Percentiles rank a stretch among this genome's conserved stretches.
Evolutionary conservation across 495 filamentous ascomycete genomes (phyloP).

Genomic region (Daldinia loculata): DNA sequence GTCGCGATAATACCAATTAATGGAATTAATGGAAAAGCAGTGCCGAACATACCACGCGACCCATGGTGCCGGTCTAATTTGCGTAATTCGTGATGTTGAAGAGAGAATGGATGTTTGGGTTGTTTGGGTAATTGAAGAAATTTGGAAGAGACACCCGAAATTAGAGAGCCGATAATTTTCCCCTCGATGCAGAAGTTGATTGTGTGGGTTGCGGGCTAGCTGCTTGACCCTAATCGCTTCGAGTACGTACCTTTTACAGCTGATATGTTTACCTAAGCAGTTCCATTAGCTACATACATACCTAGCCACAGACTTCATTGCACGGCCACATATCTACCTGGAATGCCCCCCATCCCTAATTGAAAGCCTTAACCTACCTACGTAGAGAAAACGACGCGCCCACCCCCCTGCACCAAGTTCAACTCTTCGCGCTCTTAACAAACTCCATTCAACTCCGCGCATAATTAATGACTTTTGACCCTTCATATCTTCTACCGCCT

Average conservation of each 20-base stretch:
- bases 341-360: background rate
- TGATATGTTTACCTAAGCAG: too few species aligned
- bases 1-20: slow-evolving; percentile 16
- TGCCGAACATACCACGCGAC: slow-evolving; percentile 60
- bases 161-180: slow-evolving; percentile 48
- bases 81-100: slow-evolving; percentile 47
- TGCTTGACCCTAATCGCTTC: slow-evolving; percentile 48
- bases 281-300: too few species aligned
- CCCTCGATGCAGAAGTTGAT: slow-evolving; percentile 37
- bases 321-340: background rate
- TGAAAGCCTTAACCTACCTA: too few species aligned
- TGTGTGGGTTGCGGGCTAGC: slow-evolving; percentile 45
- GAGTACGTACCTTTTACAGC: slow-evolving; percentile 29
- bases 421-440: slow-evolving; percentile 13
- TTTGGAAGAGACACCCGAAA: slow-evolving; percentile 41
- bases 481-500: slow-evolving; percentile 4
- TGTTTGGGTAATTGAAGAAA: slow-evolving; percentile 42
- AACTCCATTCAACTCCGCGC: slow-evolving; percentile 6
- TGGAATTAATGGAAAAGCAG: background rate
- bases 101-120: slow-evolving; percentile 32
- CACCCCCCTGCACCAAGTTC: slow-evolving; percentile 26
- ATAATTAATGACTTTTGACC: slow-evolving; percentile 2
- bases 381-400: slow-evolving; percentile 29
- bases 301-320: background rate
- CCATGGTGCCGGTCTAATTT: slow-evolving; percentile 53